A percentile compares a stretch with the other conserved stretches of the same genome.
phyloP scores from a whole-genome alignment of 495 filamentous ascomycete species.

The Podospora appendiculata region DNA sequence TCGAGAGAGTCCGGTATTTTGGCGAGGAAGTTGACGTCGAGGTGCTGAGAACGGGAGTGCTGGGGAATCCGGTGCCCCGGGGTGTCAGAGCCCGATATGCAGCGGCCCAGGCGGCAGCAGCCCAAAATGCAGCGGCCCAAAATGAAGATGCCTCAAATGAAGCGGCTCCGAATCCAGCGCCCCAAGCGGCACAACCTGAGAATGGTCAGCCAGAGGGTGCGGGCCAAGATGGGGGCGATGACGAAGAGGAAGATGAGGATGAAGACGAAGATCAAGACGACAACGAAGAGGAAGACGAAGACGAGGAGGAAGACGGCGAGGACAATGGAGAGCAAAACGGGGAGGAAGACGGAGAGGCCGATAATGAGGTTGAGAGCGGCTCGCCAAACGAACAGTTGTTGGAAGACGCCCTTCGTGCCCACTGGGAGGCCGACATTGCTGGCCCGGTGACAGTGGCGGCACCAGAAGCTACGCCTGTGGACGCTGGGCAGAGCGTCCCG shows the following conservation, averaged over 20 bases:
- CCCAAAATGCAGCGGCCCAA: too few relatives aligned
- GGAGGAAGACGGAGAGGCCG: not conserved
- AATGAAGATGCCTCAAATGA: too few relatives aligned
- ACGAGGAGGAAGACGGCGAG: not conserved
- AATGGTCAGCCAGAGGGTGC: not conserved
- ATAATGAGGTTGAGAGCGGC: not conserved
- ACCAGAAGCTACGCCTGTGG: not conserved
- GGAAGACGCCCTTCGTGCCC: constrained; percentile 15
- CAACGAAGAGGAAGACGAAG: not conserved
- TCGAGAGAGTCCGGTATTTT: constrained; percentile 6
- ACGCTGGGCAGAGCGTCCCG: not conserved
- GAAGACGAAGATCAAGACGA: not conserved
- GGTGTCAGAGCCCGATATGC: too few relatives aligned
- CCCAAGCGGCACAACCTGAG: not conserved
- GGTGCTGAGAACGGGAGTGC: not conserved
- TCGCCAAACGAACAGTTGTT: constrained; percentile 10
- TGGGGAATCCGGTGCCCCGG: not conserved
- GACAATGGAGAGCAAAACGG: not conserved
- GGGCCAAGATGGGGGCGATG: not conserved
- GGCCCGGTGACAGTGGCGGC: not conserved
- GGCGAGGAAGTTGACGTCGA: not conserved
- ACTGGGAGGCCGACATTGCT: constrained; percentile 11
- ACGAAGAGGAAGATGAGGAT: not conserved
- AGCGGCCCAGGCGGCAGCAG: too few relatives aligned
- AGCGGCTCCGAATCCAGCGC: too few relatives aligned